Evolutionary conservation across 1,284 basidiomycete genomes (phyloP), one percentile per base, ranked within the genome.

Genomic region (Phellinidium pouzarii): DNA sequence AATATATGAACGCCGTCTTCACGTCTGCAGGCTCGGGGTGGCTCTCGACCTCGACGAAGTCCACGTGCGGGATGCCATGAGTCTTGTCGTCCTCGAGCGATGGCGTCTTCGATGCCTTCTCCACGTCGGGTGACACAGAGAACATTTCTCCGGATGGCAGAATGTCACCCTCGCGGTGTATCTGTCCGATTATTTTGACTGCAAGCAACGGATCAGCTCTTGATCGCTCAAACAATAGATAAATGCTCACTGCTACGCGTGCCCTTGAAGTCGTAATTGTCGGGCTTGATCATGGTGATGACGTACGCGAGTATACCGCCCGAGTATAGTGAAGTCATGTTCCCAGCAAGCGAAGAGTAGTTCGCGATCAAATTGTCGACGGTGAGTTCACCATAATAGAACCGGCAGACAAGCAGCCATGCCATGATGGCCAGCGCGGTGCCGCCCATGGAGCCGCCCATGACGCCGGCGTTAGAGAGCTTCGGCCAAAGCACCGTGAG

Each of bases 351-450:
- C 1, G 74, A 73, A 4, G 76, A 76, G 58, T 75, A 76, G 3
- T 73, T 74, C 42, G 68, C 57, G 4, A 75, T 72, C 5, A 77
- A 65, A 51, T 73, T 75, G 2, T 66, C 53, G 19, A 77, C 62
- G 50, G 68, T 74, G 53, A 76, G 73, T 14, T 60, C 59, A 12
- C 74, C 76, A 48, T 71, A 76, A 47, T 74, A 75, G 60, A 77
- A 75, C 66, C 66, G 71, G 58, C 75, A 77, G 0, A 73, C 70
- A 11, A 78, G 66, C 68, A 78, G 73, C 75, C 75, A 78, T 12
- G 75, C 74, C 0, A 73, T 41, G 69, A 77, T 75, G 4, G 74
- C 75, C 36, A 72, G 59, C 5, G 67, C 57, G 19, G 72, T 72
- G 0, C 75, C 75, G 2, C 66, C 62, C 37, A 77, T 63, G 12